Percentiles rank a stretch among this genome's conserved stretches.
phyloP scores from a whole-genome alignment of 495 filamentous ascomycete species.

The Cenococcum geophilum region DNA sequence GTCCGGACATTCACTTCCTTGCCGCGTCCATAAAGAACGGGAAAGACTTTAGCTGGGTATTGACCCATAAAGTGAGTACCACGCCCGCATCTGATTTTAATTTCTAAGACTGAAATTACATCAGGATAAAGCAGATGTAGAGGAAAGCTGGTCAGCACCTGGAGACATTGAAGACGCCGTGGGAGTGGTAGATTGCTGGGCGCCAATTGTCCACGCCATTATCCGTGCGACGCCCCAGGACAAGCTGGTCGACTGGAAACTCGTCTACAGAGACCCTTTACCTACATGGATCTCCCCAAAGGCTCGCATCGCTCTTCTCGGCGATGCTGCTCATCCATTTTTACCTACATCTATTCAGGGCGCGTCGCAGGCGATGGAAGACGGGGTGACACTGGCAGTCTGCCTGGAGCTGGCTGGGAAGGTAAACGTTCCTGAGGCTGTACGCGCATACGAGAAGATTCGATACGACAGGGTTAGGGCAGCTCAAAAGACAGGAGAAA shows the following conservation, averaged over 20 bases:
- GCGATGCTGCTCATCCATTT: conserved; percentile 39
- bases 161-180: conserved; percentile 32
- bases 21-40: conserved; percentile 34
- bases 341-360: conserved; percentile 38
- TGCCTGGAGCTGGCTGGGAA: conserved; percentile 33
- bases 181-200: conserved; percentile 31
- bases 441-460: conserved; percentile 33
- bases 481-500: conserved; percentile 35
- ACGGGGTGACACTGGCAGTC: conserved; percentile 34
- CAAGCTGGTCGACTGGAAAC: conserved; percentile 37
- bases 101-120: not conserved
- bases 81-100: not conserved
- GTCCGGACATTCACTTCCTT: conserved; percentile 37
- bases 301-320: conserved; percentile 32
- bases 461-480: conserved; percentile 34
- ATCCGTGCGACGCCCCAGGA: conserved; percentile 34
- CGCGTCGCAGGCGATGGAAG: conserved; percentile 39
- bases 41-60: conserved; percentile 36
- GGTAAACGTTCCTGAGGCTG: conserved; percentile 18
- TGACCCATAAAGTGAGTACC: conserved; percentile 31
- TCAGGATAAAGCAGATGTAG: conserved; percentile 32
- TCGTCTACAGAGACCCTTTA: conserved; percentile 36
- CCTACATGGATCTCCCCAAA: conserved; percentile 35
- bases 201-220: conserved; percentile 35
- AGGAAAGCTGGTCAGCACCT: conserved; percentile 36